Evolutionary conservation across 805 yeast genomes (phyloP).

Genomic region (Candida lessepsii): DNA sequence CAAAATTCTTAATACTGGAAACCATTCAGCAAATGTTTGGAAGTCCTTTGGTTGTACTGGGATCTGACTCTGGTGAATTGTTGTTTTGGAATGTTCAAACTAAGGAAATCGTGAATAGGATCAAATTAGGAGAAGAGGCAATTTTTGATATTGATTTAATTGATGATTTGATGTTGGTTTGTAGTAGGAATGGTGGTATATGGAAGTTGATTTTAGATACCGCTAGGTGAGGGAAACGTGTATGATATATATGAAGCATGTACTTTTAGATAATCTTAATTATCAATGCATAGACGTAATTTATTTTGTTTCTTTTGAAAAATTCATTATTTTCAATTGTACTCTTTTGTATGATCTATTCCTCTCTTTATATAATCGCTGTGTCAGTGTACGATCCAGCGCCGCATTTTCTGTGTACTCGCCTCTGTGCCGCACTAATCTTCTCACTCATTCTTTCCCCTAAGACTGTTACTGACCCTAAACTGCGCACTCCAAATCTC

Average conservation of each 20-base stretch:
- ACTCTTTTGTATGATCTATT: too few relatives aligned
- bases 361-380: too few relatives aligned
- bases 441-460: neutral
- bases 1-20: slow-evolving; percentile 44
- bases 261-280: too few relatives aligned
- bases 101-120: slow-evolving; percentile 43
- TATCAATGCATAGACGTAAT: too few relatives aligned
- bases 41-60: slow-evolving; percentile 52
- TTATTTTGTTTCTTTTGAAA: too few relatives aligned
- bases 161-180: slow-evolving; percentile 29
- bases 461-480: neutral
- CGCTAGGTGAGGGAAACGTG: too few relatives aligned
- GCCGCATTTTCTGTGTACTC: too few relatives aligned
- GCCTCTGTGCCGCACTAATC: too few relatives aligned
- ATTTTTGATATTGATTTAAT: slow-evolving; percentile 39
- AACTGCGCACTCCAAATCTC: neutral
- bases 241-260: too few relatives aligned
- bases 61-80: slow-evolving; percentile 57
- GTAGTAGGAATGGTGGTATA: slow-evolving; percentile 17
- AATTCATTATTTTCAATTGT: too few relatives aligned
- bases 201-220: too few relatives aligned
- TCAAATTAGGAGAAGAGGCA: slow-evolving; percentile 13
- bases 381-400: too few relatives aligned
- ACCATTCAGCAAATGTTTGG: slow-evolving; percentile 21
- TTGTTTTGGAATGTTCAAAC: slow-evolving; percentile 66